Base-by-base conservation (phyloP, 495 filamentous ascomycete species). In the Thermochaetoides thermophila region DNA sequence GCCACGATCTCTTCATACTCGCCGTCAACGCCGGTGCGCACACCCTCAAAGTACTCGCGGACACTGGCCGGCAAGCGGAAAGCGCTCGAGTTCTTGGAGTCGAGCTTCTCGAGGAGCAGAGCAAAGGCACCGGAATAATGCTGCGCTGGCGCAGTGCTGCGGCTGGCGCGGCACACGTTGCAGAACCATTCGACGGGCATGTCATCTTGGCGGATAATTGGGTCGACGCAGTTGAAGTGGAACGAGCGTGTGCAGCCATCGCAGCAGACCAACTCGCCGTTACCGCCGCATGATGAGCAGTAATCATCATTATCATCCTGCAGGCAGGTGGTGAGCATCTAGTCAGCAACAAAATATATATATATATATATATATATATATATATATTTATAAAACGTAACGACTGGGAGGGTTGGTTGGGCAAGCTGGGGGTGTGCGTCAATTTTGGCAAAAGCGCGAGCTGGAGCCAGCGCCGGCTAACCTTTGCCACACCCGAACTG, bases 201-300 rank as follows among this genome's bases (percentile, higher is more conserved):
- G 29, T 71, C 63, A 27, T 69, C 60, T 30, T 73, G 63, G 41
- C 11, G 21, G 21, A 85, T 57, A 4, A 83, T 79, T 34, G 87
- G 85, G 46, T 87, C 74, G 27, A 84, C 61, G 52, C 89, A 97
- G 27, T 62, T 61, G 48, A 84, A 83, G 53, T 97, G 89, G 56
- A 84, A 94, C 0, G 84, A 79, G 28, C 78, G 73, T 12, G 70
- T 66, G 60, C 89, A 97, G 29, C 78, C 78, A 54, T 96, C 89
- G 53, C 89, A 97, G 58, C 87, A 94, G 37, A 96, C 60, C 17
- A 97, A 62, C 32, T 77, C 66, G n/a, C 89, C 89, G 33, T 71
- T 76, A 25, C 74, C 73, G 43, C 76, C 72, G 56, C 89, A 97
- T 7, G 83, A 67, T 30, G 71, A 68, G 57, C 89, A 97, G 45